These are phyloP conservation scores for Saksenaea oblongispora DNA, from an alignment of 371 early-diverging fungal genomes.

Conservation along the genomic window DNA sequence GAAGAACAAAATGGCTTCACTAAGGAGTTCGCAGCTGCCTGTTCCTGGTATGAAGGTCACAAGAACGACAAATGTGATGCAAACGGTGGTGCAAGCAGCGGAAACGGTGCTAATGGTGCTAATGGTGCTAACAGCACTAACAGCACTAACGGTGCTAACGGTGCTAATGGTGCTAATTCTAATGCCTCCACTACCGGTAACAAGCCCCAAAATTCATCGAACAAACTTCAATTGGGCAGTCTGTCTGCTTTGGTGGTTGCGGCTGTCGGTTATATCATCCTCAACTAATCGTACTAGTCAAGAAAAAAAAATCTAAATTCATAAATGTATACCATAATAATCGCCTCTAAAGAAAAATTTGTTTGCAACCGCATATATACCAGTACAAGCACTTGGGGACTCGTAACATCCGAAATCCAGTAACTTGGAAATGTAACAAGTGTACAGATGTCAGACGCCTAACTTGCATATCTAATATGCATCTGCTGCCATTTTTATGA, in stretches of 20 bases:
- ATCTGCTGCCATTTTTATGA: too few relatives aligned
- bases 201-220: not conserved
- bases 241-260: slow-evolving; percentile 10
- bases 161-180: not conserved
- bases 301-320: not conserved
- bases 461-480: too few relatives aligned
- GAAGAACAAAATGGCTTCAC: slow-evolving; percentile 27
- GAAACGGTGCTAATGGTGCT: not conserved
- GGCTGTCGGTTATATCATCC: slow-evolving; percentile 14
- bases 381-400: too few relatives aligned
- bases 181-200: not conserved
- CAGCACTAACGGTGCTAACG: not conserved
- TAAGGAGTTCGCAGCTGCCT: slow-evolving; percentile 19
- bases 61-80: slow-evolving; percentile 22
- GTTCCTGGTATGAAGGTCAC: slow-evolving; percentile 31
- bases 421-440: too few relatives aligned
- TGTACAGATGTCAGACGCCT: too few relatives aligned
- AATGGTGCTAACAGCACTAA: not conserved
- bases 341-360: too few relatives aligned
- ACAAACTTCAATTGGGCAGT: slow-evolving; percentile 7
- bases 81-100: not conserved
- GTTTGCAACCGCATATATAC: too few relatives aligned
- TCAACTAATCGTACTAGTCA: not conserved
- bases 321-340: not conserved
- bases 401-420: too few relatives aligned